A percentile compares a stretch with the other conserved stretches of the same genome.
These are phyloP conservation scores for Margaritispora aquatica DNA, from an alignment of 495 filamentous ascomycete species.

Conservation along the genomic window DNA sequence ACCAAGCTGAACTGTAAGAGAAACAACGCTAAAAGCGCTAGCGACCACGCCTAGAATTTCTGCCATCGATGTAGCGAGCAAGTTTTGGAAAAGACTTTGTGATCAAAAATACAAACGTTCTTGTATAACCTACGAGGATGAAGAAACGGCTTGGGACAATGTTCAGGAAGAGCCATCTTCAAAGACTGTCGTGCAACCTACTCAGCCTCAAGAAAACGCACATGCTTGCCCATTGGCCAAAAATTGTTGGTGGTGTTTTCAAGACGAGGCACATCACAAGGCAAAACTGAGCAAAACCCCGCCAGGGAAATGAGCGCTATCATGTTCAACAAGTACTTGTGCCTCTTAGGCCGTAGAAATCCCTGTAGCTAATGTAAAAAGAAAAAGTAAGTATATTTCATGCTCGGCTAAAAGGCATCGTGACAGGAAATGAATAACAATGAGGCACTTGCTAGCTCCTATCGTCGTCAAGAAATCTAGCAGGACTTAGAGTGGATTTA, in stretches of 20 bases:
- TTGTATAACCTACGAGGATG: neutral
- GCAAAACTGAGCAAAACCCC: no score
- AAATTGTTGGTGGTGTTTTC: neutral
- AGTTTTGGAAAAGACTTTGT: neutral
- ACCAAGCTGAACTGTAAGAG: conserved; percentile 3
- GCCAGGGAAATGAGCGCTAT: no score
- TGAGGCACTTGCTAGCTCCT: no score
- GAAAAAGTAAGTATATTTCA: no score
- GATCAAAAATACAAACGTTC: neutral
- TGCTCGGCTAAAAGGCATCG: no score
- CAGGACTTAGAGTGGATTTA: no score
- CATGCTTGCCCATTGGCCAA: neutral
- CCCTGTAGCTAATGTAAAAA: no score
- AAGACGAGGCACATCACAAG: neutral
- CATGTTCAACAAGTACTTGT: no score
- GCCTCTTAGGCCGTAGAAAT: no score
- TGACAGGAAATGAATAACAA: no score
- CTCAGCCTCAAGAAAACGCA: neutral
- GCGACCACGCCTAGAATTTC: conserved; percentile 4
- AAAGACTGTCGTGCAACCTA: neutral
- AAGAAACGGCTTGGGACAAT: neutral
- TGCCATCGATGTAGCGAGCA: neutral
- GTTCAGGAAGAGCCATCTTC: neutral
- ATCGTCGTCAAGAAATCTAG: no score
- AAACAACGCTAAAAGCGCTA: conserved; percentile 3